Percentiles rank a stretch among this genome's conserved stretches.
phyloP scores from a whole-genome alignment of 1,284 basidiomycete genomes.

The Leccinum fallax region DNA sequence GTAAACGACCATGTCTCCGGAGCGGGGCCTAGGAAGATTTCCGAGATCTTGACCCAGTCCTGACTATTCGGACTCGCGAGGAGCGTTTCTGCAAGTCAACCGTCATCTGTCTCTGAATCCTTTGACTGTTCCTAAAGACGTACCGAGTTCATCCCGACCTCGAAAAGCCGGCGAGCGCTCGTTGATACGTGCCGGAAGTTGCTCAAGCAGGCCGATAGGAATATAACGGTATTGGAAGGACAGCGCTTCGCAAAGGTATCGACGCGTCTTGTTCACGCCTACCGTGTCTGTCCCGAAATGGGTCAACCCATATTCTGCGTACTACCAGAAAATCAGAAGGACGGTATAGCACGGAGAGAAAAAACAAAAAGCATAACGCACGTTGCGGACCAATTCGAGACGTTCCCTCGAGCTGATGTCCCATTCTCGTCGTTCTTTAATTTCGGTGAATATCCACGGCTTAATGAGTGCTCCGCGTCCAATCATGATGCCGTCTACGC shows the following conservation, averaged over 20 bases:
- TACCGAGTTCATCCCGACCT: conserved; percentile 86
- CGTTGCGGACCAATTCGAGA: conserved; percentile 84
- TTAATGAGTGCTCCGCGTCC: conserved; percentile 95
- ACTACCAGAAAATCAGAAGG: conserved; percentile 43
- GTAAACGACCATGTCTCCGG: conserved; percentile 69
- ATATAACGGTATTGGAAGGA: conserved; percentile 96
- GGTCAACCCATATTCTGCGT: conserved; percentile 77
- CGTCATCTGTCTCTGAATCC: conserved; percentile 2
- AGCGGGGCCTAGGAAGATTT: conserved; percentile 87
- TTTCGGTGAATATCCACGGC: conserved; percentile 96
- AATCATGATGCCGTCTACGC: conserved; percentile 95
- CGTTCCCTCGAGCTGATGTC: conserved; percentile 92
- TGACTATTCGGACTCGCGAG: conserved; percentile 78
- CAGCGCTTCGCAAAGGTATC: conserved; percentile 94
- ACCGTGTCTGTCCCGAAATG: conserved; percentile 92
- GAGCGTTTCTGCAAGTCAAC: conserved; percentile 65
- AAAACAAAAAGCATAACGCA: conserved; percentile 36
- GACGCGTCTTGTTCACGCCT: conserved; percentile 90
- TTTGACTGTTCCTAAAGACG: conserved; percentile 22
- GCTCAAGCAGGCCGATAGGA: conserved; percentile 92
- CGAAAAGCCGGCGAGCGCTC: conserved; percentile 87
- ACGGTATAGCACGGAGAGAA: background rate
- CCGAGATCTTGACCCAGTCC: conserved; percentile 96
- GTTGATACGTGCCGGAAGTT: conserved; percentile 81
- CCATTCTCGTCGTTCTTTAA: conserved; percentile 92